Conservation (phyloP, 108 stramenopile species). For the Cylindrotheca fusiformis region DNA sequence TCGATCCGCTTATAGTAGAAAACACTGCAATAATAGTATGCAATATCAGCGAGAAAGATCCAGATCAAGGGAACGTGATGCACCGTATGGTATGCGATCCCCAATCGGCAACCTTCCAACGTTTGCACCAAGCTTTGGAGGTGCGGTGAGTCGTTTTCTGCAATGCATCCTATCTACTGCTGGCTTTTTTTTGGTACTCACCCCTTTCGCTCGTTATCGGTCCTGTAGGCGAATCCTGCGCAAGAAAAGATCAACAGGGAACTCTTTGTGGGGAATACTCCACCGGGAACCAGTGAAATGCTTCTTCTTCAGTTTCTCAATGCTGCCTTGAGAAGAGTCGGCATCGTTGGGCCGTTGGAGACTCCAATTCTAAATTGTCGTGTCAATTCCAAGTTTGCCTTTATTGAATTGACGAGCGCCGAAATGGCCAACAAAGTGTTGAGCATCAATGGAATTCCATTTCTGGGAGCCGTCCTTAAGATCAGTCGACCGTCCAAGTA, state of each 20-base stretch:
- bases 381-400: conserved; percentile 87
- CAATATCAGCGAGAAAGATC: too few species aligned
- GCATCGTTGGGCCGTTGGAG: conserved; percentile 56
- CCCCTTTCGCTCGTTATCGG: neutral
- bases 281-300: conserved; percentile 82
- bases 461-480: conserved; percentile 83
- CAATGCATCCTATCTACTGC: neutral
- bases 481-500: conserved; percentile 91
- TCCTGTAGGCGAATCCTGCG: conserved; percentile 28
- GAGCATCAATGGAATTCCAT: conserved; percentile 90
- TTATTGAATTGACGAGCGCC: conserved; percentile 73
- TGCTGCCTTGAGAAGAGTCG: conserved; percentile 88
- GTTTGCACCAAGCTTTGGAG: conserved; percentile 14
- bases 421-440: conserved; percentile 80
- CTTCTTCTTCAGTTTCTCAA: conserved; percentile 87
- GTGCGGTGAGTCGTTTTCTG: neutral
- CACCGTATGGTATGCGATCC: conserved; percentile 3
- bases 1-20: too few species aligned
- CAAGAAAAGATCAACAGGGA: conserved; percentile 89
- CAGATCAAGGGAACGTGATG: conserved; percentile 30
- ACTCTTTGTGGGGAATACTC: conserved; percentile 93
- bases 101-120: conserved; percentile 15
- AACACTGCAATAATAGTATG: too few species aligned
- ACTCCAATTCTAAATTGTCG: conserved; percentile 81
- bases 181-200: conserved; percentile 3